A percentile compares a stretch with the other conserved stretches of the same genome.
phyloP scores from a whole-genome alignment of 192 early-diverging fungal genomes.

The Phlyctochytrium planicorne region DNA sequence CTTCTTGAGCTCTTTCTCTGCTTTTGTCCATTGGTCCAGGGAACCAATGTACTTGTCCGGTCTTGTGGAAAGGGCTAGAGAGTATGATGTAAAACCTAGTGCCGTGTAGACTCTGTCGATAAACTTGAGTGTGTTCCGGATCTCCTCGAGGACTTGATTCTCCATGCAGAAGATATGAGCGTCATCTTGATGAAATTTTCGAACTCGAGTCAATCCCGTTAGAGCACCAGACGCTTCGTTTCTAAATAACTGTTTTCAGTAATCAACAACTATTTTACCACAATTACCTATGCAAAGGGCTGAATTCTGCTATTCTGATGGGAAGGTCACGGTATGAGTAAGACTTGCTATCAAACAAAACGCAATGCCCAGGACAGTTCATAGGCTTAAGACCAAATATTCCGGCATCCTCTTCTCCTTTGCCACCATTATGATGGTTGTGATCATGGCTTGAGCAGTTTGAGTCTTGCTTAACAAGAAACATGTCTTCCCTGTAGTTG shows the following conservation, averaged over 20 bases:
- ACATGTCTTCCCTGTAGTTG: slow-evolving; percentile 96
- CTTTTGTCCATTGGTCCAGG: slow-evolving; percentile 72
- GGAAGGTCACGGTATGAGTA: slow-evolving; percentile 89
- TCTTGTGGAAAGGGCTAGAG: slow-evolving; percentile 78
- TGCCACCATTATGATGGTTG: slow-evolving; percentile 35
- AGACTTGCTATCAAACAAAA: slow-evolving; percentile 77
- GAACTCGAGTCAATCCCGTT: slow-evolving; percentile 85
- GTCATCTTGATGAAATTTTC: slow-evolving; percentile 96
- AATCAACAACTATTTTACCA: neutral
- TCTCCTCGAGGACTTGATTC: slow-evolving; percentile 78
- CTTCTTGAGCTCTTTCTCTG: slow-evolving; percentile 69
- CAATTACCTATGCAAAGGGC: slow-evolving; percentile 82
- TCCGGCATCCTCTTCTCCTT: slow-evolving; percentile 25
- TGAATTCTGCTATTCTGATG: slow-evolving; percentile 87
- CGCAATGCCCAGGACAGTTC: slow-evolving; percentile 97
- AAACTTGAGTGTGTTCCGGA: slow-evolving; percentile 71
- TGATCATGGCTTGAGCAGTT: slow-evolving; percentile 1
- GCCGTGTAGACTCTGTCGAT: slow-evolving; percentile 75
- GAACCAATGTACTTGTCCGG: slow-evolving; percentile 76
- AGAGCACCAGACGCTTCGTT: slow-evolving; percentile 91
- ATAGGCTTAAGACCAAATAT: slow-evolving; percentile 86
- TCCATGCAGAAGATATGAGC: slow-evolving; percentile 92
- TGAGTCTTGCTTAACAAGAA: slow-evolving; percentile 38
- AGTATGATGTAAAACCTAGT: slow-evolving; percentile 77
- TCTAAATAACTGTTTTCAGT: no score